These are phyloP conservation scores for Pichia rugopelliculosa DNA, from an alignment of 805 yeast genomes.

Conservation along the genomic window DNA sequence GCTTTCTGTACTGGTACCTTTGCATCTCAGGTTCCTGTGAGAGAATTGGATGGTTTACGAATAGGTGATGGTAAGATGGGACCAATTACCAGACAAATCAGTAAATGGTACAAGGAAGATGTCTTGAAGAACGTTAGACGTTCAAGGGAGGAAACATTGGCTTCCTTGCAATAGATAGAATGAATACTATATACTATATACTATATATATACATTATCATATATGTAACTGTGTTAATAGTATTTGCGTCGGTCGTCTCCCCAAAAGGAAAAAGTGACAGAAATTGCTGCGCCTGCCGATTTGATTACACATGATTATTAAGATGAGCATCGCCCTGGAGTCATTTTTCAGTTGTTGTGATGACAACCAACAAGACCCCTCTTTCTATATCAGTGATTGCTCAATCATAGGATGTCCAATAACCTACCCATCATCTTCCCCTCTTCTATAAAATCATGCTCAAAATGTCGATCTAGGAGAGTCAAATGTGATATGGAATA, in stretches of 20 bases:
- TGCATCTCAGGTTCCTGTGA: slow-evolving; percentile 5
- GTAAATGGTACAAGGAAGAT: slow-evolving; percentile 1
- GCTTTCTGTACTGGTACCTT: slow-evolving; percentile 5
- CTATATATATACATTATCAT: background rate
- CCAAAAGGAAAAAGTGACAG: too few species aligned
- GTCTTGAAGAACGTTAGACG: background rate
- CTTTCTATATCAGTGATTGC: too few species aligned
- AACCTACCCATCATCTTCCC: background rate
- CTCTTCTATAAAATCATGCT: too few species aligned
- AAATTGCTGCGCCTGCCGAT: too few species aligned
- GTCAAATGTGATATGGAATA: background rate
- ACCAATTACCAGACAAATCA: background rate
- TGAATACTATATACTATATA: too few species aligned
- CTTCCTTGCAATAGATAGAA: background rate
- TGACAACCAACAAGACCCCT: too few species aligned
- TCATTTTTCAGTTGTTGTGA: too few species aligned
- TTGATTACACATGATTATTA: too few species aligned
- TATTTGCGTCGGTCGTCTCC: too few species aligned
- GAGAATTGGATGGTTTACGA: slow-evolving; percentile 1
- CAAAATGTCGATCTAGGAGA: background rate
- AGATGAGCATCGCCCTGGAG: too few species aligned
- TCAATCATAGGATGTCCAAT: background rate
- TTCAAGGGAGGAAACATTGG: background rate
- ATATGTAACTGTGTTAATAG: too few species aligned
- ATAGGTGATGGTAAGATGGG: background rate